Base-by-base conservation (phyloP, 352 stramenopile genomes). In the Phytophthora ramorum region DNA sequence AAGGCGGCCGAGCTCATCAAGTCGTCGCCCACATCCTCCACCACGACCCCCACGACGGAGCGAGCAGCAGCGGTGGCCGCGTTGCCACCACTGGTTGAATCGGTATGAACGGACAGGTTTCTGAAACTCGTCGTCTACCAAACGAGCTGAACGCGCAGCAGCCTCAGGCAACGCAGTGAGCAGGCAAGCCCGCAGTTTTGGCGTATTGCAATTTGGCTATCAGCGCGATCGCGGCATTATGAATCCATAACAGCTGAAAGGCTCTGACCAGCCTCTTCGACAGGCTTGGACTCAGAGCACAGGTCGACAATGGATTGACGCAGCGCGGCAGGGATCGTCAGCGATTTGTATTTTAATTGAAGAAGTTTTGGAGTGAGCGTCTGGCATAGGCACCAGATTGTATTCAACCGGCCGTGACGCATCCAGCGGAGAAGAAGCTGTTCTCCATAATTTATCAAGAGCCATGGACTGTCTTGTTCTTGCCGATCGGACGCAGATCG, bases 1-100 rank as follows among this genome's bases (percentile, higher is more conserved):
- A 80, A 93, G 54, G 70, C 69, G 35, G 73, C 73, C 30, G 74
- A 76, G 41, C 63, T 79, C 49, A 66, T 66, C 34, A 88, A 81
- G 51, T 69, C 43, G 58, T 79, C 75, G 30, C 68, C 68, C 28
- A 69, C 57, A 41, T 70, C 66, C 8, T 73, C 66, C 17, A 69
- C 51, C 8, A 55, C 58, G 26, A 70, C 66, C 1, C 66, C 62
- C 20, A 72, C 46, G 49, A 71, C 63, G 12, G 63, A 69, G 49
- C 63, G 59, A 58, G 54, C 50, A 56, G 61, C 63, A 58, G 45
- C 51, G 40, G 51, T 72, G 13, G 61, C 51, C 46, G 54, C 55
- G 3, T 38, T 77, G 46, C 69, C 69, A 1, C 26, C 50, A 19
- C 51, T 73, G 5, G 22, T 55, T 12, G 65, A 74, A 17, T 59